Evolutionary conservation across 2,329 filamentous ascomycete genomes (phyloP).

Genomic region (Rasamsonia emersonii): DNA sequence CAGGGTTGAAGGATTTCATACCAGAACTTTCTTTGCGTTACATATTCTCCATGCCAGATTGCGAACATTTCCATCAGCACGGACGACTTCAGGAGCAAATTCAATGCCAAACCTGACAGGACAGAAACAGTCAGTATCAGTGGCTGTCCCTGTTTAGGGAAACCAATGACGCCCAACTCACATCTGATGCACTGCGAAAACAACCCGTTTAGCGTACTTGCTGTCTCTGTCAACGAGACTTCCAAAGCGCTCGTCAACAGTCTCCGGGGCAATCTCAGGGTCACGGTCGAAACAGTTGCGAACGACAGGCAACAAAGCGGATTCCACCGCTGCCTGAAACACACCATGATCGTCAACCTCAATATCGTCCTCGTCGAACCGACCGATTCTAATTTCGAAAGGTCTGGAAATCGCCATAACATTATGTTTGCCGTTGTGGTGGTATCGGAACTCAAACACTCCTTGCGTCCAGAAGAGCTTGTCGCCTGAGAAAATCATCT

Average conservation of each 20-base stretch:
- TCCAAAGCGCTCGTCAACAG: slow-evolving; percentile 73
- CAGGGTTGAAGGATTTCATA: slow-evolving; percentile 48
- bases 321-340: slow-evolving; percentile 63
- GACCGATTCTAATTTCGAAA: slow-evolving; percentile 78
- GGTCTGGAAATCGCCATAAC: slow-evolving; percentile 91
- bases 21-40: slow-evolving; percentile 90
- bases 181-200: slow-evolving; percentile 93
- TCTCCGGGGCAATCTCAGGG: slow-evolving; percentile 77
- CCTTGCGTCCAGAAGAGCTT: slow-evolving; percentile 97
- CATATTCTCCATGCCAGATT: slow-evolving; percentile 92
- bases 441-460: slow-evolving; percentile 93
- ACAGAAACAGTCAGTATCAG: slow-evolving; percentile 4
- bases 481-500: slow-evolving; percentile 81
- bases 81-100: slow-evolving; percentile 84
- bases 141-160: not conserved
- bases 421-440: slow-evolving; percentile 84
- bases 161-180: slow-evolving; percentile 31
- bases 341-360: slow-evolving; percentile 51
- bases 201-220: slow-evolving; percentile 81
- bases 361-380: slow-evolving; percentile 67
- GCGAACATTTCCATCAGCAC: slow-evolving; percentile 79
- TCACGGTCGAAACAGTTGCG: slow-evolving; percentile 90
- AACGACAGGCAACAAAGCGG: slow-evolving; percentile 69
- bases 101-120: slow-evolving; percentile 70
- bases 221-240: slow-evolving; percentile 74